These are phyloP conservation scores for Ogataea methanolica DNA, from an alignment of 805 yeast species.

Conservation along the genomic window DNA sequence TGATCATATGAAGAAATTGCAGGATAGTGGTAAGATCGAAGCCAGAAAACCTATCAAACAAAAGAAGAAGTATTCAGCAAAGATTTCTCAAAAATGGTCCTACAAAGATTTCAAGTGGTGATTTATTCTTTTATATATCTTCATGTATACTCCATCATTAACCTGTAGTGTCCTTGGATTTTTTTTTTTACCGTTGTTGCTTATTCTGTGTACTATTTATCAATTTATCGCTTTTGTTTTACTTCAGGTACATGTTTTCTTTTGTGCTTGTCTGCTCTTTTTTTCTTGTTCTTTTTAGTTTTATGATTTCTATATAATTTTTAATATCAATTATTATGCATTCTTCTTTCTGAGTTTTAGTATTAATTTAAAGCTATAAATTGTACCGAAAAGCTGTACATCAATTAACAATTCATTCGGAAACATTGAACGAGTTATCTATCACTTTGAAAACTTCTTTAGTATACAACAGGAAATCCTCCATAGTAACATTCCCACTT, in stretches of 20 bases:
- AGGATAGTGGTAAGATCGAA: constrained; percentile 83
- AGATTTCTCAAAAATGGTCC: constrained; percentile 88
- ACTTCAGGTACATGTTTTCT: no score
- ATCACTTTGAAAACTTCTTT: constrained; percentile 28
- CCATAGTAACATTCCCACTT: constrained; percentile 34
- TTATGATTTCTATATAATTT: no score
- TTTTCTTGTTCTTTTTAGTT: no score
- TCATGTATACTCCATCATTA: neutral
- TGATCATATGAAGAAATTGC: constrained; percentile 78
- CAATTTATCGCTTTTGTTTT: neutral
- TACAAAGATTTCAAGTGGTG: constrained; percentile 77
- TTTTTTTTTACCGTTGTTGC: neutral
- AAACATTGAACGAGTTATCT: constrained; percentile 16
- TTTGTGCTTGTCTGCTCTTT: no score
- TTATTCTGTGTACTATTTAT: neutral
- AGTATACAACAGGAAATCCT: constrained; percentile 29
- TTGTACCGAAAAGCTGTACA: no score
- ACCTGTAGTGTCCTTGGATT: neutral
- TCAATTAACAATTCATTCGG: neutral
- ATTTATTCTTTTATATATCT: neutral
- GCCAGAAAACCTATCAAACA: constrained; percentile 68
- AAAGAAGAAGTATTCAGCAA: constrained; percentile 63
- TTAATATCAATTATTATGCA: no score
- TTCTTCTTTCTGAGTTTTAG: no score
- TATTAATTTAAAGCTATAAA: no score